Evolutionary conservation across 371 early-diverging fungal genomes (phyloP), one percentile per base, ranked within the genome.

Genomic region (Actinomortierella wolfii): DNA sequence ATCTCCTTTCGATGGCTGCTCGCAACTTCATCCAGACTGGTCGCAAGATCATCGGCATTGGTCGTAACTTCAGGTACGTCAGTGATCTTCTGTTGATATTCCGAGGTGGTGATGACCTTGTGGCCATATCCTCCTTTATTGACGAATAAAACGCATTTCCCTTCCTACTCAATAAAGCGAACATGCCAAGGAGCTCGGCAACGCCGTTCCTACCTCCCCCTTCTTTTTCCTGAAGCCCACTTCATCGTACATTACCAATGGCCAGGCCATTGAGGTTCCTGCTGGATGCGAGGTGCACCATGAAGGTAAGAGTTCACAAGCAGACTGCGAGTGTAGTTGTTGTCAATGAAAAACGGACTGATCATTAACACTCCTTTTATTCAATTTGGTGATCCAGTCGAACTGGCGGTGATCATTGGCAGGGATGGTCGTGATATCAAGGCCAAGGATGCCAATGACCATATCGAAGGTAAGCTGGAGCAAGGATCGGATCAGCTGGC

Each of bases 161-260:
- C 4, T 4, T n/a, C 14, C 49, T 60, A 15, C 40, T 28, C 17
- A 34, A 34, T 34, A 4, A 61, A 88, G 89, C 57, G 94, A 93
- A 60, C 97, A 96, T 65, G 95, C 95, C 40, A 92, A 93, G 68
- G 97, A 97, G 76, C 85, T 97, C 5, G 92, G 93, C 47, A 96
- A 94, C 69, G 86, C 92, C 11, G 91, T 96, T 17, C 97, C 96
- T 3, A 91, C 80, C 24, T 70, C 86, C 3, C 97, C 97, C 21
- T 90, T 97, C 76, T 92, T 95, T 77, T 97, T 97, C 68, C 82
- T 97, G 51, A 97, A 97, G 82, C 98, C 98, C 13, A 88, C 94
- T 3, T 89, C 94, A 43, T 94, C 95, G 13, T 95, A 89, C 61
- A 78, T 94, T 53, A 62, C 81, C 14, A 79, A 84, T 28, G 90